phyloP scores from a whole-genome alignment of 192 early-diverging fungal genomes.

The Gigaspora rosea region DNA sequence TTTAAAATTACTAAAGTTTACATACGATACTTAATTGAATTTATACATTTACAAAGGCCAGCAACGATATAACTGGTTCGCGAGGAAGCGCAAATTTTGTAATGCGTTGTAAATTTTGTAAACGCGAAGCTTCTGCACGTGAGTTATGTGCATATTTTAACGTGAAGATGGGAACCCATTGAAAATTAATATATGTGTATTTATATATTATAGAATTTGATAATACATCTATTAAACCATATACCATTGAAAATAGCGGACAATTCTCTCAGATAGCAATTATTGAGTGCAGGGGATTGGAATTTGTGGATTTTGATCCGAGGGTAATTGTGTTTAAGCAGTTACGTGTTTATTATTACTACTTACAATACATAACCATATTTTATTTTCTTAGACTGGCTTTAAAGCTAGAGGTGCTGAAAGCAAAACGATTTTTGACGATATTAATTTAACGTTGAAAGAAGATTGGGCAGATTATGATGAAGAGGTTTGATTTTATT shows the following conservation, averaged over 20 bases:
- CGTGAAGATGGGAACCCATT: background rate
- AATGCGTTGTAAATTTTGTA: constrained; percentile 92
- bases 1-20: background rate
- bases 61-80: constrained; percentile 64
- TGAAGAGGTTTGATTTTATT: constrained; percentile 57
- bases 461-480: constrained; percentile 92
- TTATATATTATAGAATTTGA: constrained; percentile 36
- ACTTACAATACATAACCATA: background rate
- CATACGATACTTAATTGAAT: constrained; percentile 14
- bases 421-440: constrained; percentile 69
- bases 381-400: constrained; percentile 38
- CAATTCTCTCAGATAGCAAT: constrained; percentile 62
- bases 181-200: background rate
- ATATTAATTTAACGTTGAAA: constrained; percentile 73
- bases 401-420: constrained; percentile 74
- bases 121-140: constrained; percentile 68
- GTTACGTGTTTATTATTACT: background rate
- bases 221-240: constrained; percentile 50
- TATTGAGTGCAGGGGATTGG: constrained; percentile 84
- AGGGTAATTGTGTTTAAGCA: constrained; percentile 40
- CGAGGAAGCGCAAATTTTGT: constrained; percentile 83
- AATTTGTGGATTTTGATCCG: constrained; percentile 76
- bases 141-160: constrained; percentile 29
- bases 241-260: constrained; percentile 59
- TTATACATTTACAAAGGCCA: constrained; percentile 47